Conservation (phyloP, 106 monocot genomes). For the Dactylorhiza incarnata region DNA sequence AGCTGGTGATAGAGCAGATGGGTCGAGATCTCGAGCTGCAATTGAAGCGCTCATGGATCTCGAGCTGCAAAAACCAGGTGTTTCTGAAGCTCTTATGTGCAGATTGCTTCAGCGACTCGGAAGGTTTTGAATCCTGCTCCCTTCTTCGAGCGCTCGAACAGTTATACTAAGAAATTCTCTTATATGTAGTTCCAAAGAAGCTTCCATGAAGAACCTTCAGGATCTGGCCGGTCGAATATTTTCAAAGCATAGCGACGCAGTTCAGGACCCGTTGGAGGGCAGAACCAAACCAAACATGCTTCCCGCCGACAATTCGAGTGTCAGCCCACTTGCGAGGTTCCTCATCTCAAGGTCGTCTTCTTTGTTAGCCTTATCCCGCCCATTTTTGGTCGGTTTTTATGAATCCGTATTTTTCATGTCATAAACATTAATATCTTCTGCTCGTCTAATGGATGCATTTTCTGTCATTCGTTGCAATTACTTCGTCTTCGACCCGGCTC, state of each 20-base stretch:
- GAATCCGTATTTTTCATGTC: background rate
- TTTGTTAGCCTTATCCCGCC: background rate
- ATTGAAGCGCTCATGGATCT: background rate
- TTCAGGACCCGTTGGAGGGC: background rate
- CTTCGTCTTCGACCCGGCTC: no score
- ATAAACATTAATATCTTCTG: background rate
- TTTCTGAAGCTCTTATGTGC: conserved; percentile 7
- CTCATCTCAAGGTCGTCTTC: background rate
- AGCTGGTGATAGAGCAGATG: conserved; percentile 6
- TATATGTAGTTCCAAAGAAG: conserved; percentile 4
- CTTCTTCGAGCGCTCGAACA: background rate
- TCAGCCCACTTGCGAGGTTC: conserved; percentile 8
- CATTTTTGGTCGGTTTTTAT: no score
- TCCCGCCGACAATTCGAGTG: background rate
- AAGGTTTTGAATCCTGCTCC: background rate
- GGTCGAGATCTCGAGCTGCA: conserved; percentile 3
- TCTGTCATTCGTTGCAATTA: no score
- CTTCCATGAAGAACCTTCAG: conserved; percentile 11
- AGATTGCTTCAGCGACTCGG: conserved; percentile 11
- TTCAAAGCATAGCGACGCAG: background rate
- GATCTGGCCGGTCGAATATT: conserved; percentile 7
- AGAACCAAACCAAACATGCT: conserved; percentile 2
- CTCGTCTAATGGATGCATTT: background rate
- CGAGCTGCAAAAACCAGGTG: conserved; percentile 7
- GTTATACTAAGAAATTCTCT: background rate